Evolutionary conservation across 2,329 filamentous ascomycete species (phyloP).

Genomic region (Arthroderma sp.): DNA sequence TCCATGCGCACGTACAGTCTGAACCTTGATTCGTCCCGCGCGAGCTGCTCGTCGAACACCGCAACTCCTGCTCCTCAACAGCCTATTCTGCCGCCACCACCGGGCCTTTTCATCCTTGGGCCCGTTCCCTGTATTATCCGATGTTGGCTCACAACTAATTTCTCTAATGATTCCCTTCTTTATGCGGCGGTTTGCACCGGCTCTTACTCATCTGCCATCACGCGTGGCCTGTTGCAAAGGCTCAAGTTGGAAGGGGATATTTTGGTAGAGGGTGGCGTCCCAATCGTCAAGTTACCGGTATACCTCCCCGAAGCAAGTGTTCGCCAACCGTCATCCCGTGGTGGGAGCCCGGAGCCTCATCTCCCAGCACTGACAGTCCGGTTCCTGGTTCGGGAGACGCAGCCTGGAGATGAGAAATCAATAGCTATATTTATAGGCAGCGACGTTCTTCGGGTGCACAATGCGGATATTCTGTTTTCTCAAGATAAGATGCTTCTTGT

Average conservation of each 20-base stretch:
- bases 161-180: constrained; percentile 75
- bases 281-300: constrained; percentile 63
- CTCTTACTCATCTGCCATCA: constrained; percentile 75
- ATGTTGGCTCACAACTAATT: constrained; percentile 85
- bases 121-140: constrained; percentile 87
- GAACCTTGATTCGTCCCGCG: constrained; percentile 58
- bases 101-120: constrained; percentile 72
- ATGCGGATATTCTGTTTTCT: constrained; percentile 82
- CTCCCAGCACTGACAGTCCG: constrained; percentile 68
- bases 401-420: constrained; percentile 34
- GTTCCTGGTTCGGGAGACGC: constrained; percentile 56
- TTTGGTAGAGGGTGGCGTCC: constrained; percentile 50
- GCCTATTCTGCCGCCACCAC: constrained; percentile 52
- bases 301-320: constrained; percentile 87
- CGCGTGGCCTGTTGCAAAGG: constrained; percentile 59
- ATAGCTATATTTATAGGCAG: constrained; percentile 86
- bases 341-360: constrained; percentile 59
- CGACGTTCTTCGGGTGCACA: constrained; percentile 72
- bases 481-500: constrained; percentile 80
- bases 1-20: constrained; percentile 79
- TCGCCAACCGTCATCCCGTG: constrained; percentile 55
- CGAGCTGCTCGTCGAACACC: constrained; percentile 48
- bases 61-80: constrained; percentile 52
- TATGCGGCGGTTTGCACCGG: constrained; percentile 90
- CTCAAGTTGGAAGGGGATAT: constrained; percentile 58